phyloP scores from a whole-genome alignment of 2,329 filamentous ascomycete species.

The Aspergillus sp. region DNA sequence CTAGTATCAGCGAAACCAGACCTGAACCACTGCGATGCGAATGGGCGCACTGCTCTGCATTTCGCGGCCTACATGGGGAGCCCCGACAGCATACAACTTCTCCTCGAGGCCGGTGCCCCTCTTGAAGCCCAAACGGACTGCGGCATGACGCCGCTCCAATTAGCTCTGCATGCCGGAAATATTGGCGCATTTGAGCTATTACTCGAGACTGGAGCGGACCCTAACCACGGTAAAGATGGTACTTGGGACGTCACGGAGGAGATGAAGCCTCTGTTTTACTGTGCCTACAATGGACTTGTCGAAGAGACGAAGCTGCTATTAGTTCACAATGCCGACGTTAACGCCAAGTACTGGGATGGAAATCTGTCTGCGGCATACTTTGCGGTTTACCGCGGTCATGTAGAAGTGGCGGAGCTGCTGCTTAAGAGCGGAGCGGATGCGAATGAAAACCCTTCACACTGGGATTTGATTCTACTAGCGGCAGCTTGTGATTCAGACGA shows the following conservation, averaged over 20 bases:
- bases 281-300: neutral
- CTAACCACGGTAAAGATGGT: neutral
- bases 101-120: neutral
- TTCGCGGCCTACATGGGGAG: neutral
- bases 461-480: neutral
- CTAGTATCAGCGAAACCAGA: neutral
- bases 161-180: neutral
- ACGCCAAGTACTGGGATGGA: neutral
- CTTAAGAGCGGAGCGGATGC: neutral
- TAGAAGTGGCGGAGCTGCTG: neutral
- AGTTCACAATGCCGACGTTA: neutral
- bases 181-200: neutral
- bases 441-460: neutral
- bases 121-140: neutral
- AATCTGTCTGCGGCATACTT: neutral
- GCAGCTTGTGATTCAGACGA: neutral
- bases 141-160: neutral
- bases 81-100: neutral
- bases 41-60: neutral
- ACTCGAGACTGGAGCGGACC: neutral
- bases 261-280: neutral
- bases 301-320: neutral
- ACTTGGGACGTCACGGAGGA: neutral
- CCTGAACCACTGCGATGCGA: fast-evolving
- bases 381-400: neutral